Conservation (phyloP, 2,329 filamentous ascomycete genomes). For the Epichloe brachyelytri region DNA sequence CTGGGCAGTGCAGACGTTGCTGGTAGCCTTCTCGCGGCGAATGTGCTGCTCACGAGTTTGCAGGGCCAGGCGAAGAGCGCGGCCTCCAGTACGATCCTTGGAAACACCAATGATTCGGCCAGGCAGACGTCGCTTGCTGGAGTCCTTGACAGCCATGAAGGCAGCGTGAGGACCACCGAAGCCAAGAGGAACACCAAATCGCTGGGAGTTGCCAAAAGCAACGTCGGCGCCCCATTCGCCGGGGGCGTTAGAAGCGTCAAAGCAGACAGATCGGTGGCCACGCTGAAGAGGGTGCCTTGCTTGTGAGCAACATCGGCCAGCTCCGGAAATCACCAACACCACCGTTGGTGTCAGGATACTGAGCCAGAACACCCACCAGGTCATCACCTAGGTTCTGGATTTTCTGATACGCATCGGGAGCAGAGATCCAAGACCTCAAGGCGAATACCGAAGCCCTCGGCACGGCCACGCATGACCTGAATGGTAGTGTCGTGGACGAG, state of each 20-base stretch:
- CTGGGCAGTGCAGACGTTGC: conserved; percentile 94
- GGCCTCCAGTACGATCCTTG: conserved; percentile 74
- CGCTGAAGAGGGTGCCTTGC: conserved; percentile 67
- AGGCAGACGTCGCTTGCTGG: conserved; percentile 89
- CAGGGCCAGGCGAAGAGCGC: conserved; percentile 69
- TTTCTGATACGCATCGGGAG: conserved; percentile 43
- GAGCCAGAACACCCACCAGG: conserved; percentile 79
- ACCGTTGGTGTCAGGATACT: conserved; percentile 86
- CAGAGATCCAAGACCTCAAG: conserved; percentile 63
- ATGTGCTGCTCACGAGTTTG: conserved; percentile 97
- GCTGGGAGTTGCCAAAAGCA: conserved; percentile 83
- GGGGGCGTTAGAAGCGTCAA: conserved; percentile 79
- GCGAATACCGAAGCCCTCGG: conserved; percentile 81
- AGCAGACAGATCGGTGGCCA: conserved; percentile 79
- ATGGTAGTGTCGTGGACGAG: conserved; percentile 77
- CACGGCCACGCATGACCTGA: conserved; percentile 70
- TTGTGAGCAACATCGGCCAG: conserved; percentile 69
- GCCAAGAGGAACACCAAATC: conserved; percentile 83
- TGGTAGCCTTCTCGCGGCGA: conserved; percentile 88
- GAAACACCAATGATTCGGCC: conserved; percentile 83
- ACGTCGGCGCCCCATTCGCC: conserved; percentile 94
- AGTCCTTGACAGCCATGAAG: conserved; percentile 85
- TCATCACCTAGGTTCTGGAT: conserved; percentile 68
- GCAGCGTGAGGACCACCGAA: conserved; percentile 92
- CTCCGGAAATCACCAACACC: conserved; percentile 61